Evolutionary conservation across 345 rosid genomes (phyloP).

Genomic region (Euphorbia lathyris): DNA sequence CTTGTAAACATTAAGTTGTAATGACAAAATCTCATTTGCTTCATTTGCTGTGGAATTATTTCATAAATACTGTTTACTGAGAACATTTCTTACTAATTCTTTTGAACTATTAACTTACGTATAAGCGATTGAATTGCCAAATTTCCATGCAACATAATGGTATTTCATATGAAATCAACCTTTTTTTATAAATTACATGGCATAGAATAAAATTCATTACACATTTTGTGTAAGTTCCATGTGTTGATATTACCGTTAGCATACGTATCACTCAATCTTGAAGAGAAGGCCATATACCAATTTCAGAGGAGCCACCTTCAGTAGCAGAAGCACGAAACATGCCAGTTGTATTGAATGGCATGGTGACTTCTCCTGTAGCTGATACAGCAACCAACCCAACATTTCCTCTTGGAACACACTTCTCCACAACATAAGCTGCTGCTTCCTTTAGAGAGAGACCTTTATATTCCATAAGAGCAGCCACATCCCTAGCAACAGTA

Average conservation of each 20-base stretch:
- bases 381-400: constrained; percentile 88
- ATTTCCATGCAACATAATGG: too few relatives aligned
- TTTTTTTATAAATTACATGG: background rate
- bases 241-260: background rate
- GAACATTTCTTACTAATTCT: too few relatives aligned
- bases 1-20: too few relatives aligned
- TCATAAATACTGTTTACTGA: too few relatives aligned
- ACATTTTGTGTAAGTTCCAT: constrained; percentile 3
- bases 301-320: constrained; percentile 68
- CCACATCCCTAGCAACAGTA: constrained; percentile 87
- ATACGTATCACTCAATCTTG: constrained; percentile 20
- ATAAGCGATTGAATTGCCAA: too few relatives aligned
- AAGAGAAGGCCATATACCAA: constrained; percentile 57
- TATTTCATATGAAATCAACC: background rate
- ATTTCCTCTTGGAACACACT: constrained; percentile 51
- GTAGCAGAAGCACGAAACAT: constrained; percentile 97
- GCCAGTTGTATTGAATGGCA: constrained; percentile 79
- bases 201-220: background rate
- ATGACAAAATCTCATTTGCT: too few relatives aligned
- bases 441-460: constrained; percentile 79
- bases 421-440: constrained; percentile 56
- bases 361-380: constrained; percentile 76
- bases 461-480: constrained; percentile 91
- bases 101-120: too few relatives aligned
- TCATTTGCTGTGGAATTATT: too few relatives aligned